phyloP scores from a whole-genome alignment of 768 basidiomycete species.

The Russula lepida region DNA sequence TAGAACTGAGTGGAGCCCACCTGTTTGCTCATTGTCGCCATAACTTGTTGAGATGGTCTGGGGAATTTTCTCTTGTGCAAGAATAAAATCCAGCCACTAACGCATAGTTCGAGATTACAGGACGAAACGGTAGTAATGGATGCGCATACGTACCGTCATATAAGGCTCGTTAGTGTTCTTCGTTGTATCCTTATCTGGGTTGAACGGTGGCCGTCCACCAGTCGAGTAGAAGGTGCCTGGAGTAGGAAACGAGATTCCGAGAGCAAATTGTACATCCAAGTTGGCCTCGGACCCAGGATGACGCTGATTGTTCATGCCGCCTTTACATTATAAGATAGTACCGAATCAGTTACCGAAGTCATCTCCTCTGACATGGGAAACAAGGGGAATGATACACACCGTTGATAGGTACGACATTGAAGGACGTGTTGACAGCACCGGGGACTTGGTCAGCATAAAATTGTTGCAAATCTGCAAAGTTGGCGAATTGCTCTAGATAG shows the following conservation, averaged over 20 bases:
- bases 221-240: slow-evolving; percentile 55
- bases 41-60: slow-evolving; percentile 65
- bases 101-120: background rate
- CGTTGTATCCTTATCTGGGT: slow-evolving; percentile 36
- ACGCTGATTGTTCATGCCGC: slow-evolving; percentile 53
- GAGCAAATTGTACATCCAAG: slow-evolving; percentile 60
- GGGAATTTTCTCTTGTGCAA: slow-evolving; percentile 38
- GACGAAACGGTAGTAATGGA: background rate
- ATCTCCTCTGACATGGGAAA: background rate
- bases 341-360: background rate
- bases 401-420: slow-evolving; percentile 46
- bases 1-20: slow-evolving; percentile 35
- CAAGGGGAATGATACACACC: slow-evolving; percentile 31
- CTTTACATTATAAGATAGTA: slow-evolving; percentile 21
- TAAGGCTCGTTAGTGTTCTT: slow-evolving; percentile 45
- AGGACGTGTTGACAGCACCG: slow-evolving; percentile 34
- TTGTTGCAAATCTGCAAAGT: slow-evolving; percentile 26
- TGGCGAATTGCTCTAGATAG: slow-evolving; percentile 31
- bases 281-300: slow-evolving; percentile 57
- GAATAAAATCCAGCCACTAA: slow-evolving; percentile 59
- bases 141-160: slow-evolving; percentile 27
- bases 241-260: slow-evolving; percentile 55
- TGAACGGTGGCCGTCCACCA: slow-evolving; percentile 51
- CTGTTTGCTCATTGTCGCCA: slow-evolving; percentile 63
- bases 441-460: slow-evolving; percentile 30